A percentile compares a stretch with the other conserved stretches of the same genome.
Evolutionary conservation across 2,329 filamentous ascomycete species (phyloP).

Genomic region (Venturia aucupariae): DNA sequence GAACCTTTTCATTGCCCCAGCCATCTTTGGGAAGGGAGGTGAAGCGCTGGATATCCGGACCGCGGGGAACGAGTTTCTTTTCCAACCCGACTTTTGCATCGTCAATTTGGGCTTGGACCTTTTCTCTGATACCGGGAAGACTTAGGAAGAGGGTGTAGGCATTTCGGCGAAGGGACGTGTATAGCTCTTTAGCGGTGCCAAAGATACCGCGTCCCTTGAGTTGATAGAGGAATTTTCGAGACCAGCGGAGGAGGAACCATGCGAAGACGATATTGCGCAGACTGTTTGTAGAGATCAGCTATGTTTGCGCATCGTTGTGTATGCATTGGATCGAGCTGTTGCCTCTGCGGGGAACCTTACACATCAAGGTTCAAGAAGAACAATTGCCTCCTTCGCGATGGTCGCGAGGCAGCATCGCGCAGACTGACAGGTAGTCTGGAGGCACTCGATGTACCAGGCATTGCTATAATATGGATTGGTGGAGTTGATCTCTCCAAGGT

Average conservation of each 20-base stretch:
- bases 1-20: slow-evolving; percentile 69
- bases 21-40: slow-evolving; percentile 73
- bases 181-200: slow-evolving; percentile 67
- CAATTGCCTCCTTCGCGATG: slow-evolving; percentile 43
- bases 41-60: slow-evolving; percentile 62
- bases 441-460: slow-evolving; percentile 36
- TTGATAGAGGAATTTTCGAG: slow-evolving; percentile 71
- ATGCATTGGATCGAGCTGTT: neutral
- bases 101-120: slow-evolving; percentile 76
- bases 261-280: slow-evolving; percentile 82
- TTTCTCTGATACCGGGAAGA: slow-evolving; percentile 73
- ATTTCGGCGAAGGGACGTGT: slow-evolving; percentile 59
- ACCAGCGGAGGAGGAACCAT: slow-evolving; percentile 76
- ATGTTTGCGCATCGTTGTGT: neutral
- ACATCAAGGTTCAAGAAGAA: slow-evolving; percentile 58
- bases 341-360: slow-evolving; percentile 39
- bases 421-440: slow-evolving; percentile 64
- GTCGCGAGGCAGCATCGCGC: slow-evolving; percentile 54
- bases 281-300: slow-evolving; percentile 33
- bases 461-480: slow-evolving; percentile 6
- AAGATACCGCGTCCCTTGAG: slow-evolving; percentile 81
- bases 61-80: slow-evolving; percentile 68
- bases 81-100: slow-evolving; percentile 75
- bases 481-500: neutral
- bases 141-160: slow-evolving; percentile 80